Evolutionary conservation across 2,329 filamentous ascomycete genomes (phyloP), one percentile per base, ranked within the genome.

Genomic region (Colletotrichum sp.): DNA sequence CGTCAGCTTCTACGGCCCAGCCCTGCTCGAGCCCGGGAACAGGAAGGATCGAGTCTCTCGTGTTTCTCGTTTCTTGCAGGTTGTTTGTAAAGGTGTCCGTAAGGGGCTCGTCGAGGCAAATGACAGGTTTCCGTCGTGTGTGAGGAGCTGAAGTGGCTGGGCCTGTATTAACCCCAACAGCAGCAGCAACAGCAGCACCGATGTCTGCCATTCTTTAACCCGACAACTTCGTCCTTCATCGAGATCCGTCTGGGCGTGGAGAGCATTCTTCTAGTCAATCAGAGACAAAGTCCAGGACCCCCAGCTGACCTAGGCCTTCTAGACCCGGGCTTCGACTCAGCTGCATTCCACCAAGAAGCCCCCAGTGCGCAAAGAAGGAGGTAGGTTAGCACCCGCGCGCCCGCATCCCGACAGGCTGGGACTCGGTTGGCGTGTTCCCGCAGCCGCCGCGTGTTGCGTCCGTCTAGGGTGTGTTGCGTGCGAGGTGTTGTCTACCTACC

Each of bases 341-440:
- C 66, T 39, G 52, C n/a, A 39, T 74, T 74, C 72, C 61, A 62
- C 30, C 58, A 32, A 62, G 55, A 25, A 58, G 55, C 55, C 8
- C 55, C 25, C 55, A n/a, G 16, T 18, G 55, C 43, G 43, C 1
- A 52, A 3, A 1, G 39, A 25, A 52, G 43, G 43, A 4, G 43
- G 43, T 52, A 25, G n/a, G 43, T 25, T 60, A n/a, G 69, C 32
- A 58, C 48, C 70, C 70, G n/a, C 66, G 27, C 25, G 66, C 70
- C 70, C 65, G 66, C 30, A 74, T 71, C 69, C 62, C 72, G 62
- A 72, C 68, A 75, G 72, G 36, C 61, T 72, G 72, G 72, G 22
- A 71, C 28, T 64, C 69, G 61, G 55, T 70, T 48, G 22, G 28
- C 12, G 67, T 66, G 28, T 55, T 61, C 67, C 18, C 32, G 32